Base-by-base conservation (phyloP, 2,329 filamentous ascomycete species). In the Aureobasidium sp. region DNA sequence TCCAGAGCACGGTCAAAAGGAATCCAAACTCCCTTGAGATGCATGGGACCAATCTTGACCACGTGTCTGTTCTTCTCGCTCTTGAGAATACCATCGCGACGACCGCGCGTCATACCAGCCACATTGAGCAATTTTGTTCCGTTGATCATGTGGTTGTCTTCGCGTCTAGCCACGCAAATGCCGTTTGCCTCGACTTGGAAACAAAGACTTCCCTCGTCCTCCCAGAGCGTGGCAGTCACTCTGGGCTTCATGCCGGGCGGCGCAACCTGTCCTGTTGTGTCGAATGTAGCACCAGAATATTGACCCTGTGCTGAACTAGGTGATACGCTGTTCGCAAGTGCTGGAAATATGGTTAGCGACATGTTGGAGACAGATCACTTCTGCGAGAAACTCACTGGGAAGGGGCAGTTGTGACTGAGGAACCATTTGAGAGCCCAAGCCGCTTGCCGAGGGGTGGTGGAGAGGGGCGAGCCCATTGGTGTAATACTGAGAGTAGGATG, bases 141-240 rank as follows among this genome's bases (percentile, higher is more conserved):
- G 70, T 97, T 99, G 75, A 99, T 97, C 90, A 99, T 97, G 77
- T 96, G 91, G 76, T 97, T 97, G 70, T 97, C 93, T 84, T 97
- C 93, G 72, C 94, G 83, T 67, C 94, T 85, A 59, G 93, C 93
- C 62, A 97, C 94, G 73, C 94, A 99, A 59, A 99, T 93, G 51
- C 93, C 93, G 67, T 94, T 88, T 3, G 94, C 93, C 75, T 97
- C 94, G 1, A 97, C 94, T 73, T 97, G 94, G 73, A 97, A 99
- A 77, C 94, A 99, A 34, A 97, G 80, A 72, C 91, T 97, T 37
- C 94, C 94, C 72, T 99, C 94, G 67, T 99, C 94, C 78, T 97
- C 94, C 94, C 94, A 99, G 29, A 99, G 75, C 0, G 94, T 99
- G 9, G 94, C 94, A 5, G 94, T 97, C 32, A 99, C 94, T 64